Evolutionary conservation across 140 eudicot species (phyloP), one percentile per base, ranked within the genome.

Genomic region (Bidens hawaiensis): DNA sequence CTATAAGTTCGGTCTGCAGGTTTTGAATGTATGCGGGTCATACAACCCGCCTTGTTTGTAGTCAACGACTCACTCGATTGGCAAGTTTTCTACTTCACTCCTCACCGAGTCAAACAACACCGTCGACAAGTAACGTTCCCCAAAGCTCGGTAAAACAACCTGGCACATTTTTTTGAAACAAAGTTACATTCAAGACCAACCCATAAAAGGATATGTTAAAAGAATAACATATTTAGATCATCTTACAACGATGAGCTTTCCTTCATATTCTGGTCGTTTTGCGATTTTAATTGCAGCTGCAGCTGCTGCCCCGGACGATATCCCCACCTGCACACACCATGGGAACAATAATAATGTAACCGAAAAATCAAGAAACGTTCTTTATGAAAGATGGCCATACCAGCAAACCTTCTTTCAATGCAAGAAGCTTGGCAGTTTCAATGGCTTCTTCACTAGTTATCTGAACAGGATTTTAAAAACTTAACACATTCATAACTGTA

Each of bases 251-350:
- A n/a, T n/a, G n/a, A n/a, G n/a, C n/a, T n/a, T n/a, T n/a, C n/a
- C n/a, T n/a, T n/a, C n/a, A n/a, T n/a, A n/a, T n/a, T n/a, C n/a
- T n/a, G n/a, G n/a, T n/a, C n/a, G n/a, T n/a, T n/a, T n/a, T n/a
- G n/a, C n/a, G n/a, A n/a, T n/a, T n/a, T n/a, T n/a, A 9, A 85
- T 73, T 27, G 94, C 94, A 36, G 94, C 94, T 11, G 83, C 89
- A 0, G 89, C 89, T 65, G 94, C 83, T 5, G 94, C 94, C 53
- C 94, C 86, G 0, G 94, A 82, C 45, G 94, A 85, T 73, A 82
- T 67, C 17, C 94, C 94, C 12, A 85, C 89, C 94, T 85, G 34
- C 38, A 31, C 19, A 34, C 26, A 47, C 14, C 34, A 21, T 33
- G 1, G 7, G 16, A 14, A 13, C 98, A 58, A 85, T 79, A 67